phyloP scores from a whole-genome alignment of 2,329 filamentous ascomycete genomes.

The Cordyceps javanica region DNA sequence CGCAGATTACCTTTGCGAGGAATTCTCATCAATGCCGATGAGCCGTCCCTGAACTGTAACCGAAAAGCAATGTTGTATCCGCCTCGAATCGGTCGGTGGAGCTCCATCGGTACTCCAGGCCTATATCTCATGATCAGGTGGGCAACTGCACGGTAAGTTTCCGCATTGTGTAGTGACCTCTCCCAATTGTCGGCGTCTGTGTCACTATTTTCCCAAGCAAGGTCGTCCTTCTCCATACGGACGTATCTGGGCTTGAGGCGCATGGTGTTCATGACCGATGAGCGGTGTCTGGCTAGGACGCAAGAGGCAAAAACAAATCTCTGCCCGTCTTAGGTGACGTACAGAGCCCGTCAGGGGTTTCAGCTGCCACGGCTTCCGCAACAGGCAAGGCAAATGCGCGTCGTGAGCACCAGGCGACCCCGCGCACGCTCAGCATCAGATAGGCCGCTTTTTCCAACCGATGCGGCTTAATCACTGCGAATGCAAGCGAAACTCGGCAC shows the following conservation, averaged over 20 bases:
- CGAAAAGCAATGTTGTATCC: background rate
- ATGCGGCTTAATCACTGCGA: too few relatives aligned
- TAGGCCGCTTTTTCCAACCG: background rate
- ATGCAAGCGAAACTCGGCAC: too few relatives aligned
- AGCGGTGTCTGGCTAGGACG: background rate
- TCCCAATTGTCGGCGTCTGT: background rate
- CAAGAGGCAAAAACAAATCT: background rate
- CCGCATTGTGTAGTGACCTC: conserved; percentile 6
- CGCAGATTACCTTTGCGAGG: conserved; percentile 17
- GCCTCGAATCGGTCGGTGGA: background rate
- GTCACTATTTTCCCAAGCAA: background rate
- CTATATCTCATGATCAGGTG: background rate
- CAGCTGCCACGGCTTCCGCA: background rate
- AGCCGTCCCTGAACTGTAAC: background rate
- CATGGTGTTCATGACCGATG: conserved; percentile 16
- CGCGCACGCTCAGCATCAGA: background rate
- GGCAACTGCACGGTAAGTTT: background rate
- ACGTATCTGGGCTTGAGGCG: conserved; percentile 19
- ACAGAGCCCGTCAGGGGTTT: background rate
- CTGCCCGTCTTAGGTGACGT: background rate
- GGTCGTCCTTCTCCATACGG: conserved; percentile 6
- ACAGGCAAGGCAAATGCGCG: background rate
- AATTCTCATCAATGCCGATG: conserved; percentile 5
- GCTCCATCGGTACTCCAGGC: background rate
- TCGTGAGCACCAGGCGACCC: background rate